Base-by-base conservation (phyloP, 75 land plant genomes). In the Chamaecyparis obtusa region DNA sequence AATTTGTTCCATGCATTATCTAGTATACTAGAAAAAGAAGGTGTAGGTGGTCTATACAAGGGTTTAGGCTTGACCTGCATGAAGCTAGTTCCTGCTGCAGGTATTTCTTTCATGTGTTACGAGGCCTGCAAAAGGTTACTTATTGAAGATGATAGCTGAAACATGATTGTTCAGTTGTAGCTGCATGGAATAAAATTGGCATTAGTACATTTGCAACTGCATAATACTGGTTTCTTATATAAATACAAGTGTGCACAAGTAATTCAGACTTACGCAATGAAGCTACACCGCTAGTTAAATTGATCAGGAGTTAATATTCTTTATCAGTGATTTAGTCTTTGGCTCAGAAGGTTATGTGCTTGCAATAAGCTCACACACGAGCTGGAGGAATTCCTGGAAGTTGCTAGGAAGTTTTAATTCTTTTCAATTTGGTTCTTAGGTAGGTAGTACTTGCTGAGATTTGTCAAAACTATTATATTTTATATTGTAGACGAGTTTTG, bases 71-170 rank as follows among this genome's bases (percentile, higher is more conserved):
- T n/a, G n/a, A n/a, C n/a, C n/a, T n/a, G n/a, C n/a, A n/a, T n/a
- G n/a, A 98, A 98, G 90, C 87, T 98, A 87, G 96, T 98, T 3
- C 99, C 99, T 41, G 99, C 98, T 57, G 99, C 99, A 14, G 99
- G 99, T 46, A 98, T 98, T 55, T 95, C 98, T 6, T 96, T 98
- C 91, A 96, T 98, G 99, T 98, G 99, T 88, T 98, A 96, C 83
- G 99, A 98, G 84, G 98, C 95, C 44, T 95, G 96, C 91, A 98
- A 98, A 94, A 92, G 91, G 90, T 88, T 98, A 30, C 84, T 98
- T 85, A 90, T 96, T 15, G 99, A 98, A 85, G 88, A 98, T 21
- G 93, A 93, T 41, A 80, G n/a, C 30, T 80, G 49, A 80, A 80
- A 80, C 49, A 2, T 71, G 75, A 80, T 80, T 78, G 9, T 80